Evolutionary conservation across 495 filamentous ascomycete genomes (phyloP), one percentile per base, ranked within the genome.

Genomic region (Lepraria neglecta): DNA sequence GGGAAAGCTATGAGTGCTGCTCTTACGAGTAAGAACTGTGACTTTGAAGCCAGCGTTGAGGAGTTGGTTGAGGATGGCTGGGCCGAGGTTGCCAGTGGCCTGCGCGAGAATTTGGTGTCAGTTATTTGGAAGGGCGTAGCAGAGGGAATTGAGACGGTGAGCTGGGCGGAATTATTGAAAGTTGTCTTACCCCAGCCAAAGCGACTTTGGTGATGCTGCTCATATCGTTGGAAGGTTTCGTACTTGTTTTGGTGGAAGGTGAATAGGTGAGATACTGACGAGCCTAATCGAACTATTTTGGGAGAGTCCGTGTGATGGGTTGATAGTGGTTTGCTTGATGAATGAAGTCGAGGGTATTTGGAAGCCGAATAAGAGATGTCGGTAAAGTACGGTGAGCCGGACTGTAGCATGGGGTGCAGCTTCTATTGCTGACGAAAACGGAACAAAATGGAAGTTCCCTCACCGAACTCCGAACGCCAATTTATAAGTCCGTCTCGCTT

Each of bases 1-100:
- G 21, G 67, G 65, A 43, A 70, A 64, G 24, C 35, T 44, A 9
- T 67, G 56, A 27, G 53, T 64, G 48, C 67, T 68, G 27, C 64
- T 65, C 10, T 66, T 47, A 54, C 76, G 75, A 30, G 67, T 70
- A 43, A 79, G 67, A 21, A 78, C 67, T 11, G 71, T 72, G n/a
- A 74, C 66, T 15, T 65, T 61, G 63, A 74, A 74, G 40, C 60
- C 64, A 28, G 70, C 65, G 21, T 35, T 17, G 35, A 72, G 54
- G 9, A 78, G 71, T 31, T 70, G 69, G 0, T 64, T 58, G 17
- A 76, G 68, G 48, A 78, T 71, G 28, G 67, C 65, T 4, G 68
- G 62, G 48, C 72, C 73, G 59, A 75, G 69, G 42, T 70, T 74
- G 56, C 69, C 75, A 67, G 74, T 69, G 70, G 76, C 71, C 67